These are phyloP conservation scores for Excoecaria cochinchinensis DNA, from an alignment of 345 rosid species.

Conservation along the genomic window DNA sequence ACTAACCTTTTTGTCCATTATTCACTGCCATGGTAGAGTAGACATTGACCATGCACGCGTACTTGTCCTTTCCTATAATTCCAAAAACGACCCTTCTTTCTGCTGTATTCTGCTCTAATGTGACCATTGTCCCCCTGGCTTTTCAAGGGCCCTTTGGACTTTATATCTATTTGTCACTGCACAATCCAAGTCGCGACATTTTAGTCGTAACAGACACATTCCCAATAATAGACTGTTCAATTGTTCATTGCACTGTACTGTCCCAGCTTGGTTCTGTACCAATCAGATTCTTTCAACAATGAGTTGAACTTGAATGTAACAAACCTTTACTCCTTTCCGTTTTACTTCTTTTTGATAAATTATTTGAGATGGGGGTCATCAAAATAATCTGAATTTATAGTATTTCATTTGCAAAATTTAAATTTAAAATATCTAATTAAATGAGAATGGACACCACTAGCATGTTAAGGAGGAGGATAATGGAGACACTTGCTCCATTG, in stretches of 20 bases:
- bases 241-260: background rate
- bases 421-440: too few species aligned
- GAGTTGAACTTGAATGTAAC: too few species aligned
- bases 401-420: too few species aligned
- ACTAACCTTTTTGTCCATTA: constrained; percentile 18
- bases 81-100: constrained; percentile 16
- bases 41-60: constrained; percentile 42
- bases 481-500: too few species aligned
- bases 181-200: background rate
- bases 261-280: background rate
- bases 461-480: too few species aligned
- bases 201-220: background rate
- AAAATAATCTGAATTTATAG: too few species aligned
- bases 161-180: background rate
- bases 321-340: too few species aligned
- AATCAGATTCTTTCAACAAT: background rate
- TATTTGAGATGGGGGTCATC: too few species aligned
- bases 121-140: background rate
- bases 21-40: constrained; percentile 21
- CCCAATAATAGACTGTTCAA: constrained; percentile 3
- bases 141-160: constrained; percentile 8
- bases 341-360: too few species aligned
- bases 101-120: background rate
- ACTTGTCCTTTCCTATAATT: constrained; percentile 18
- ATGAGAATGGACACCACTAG: too few species aligned